Conservation (phyloP, 495 filamentous ascomycete species). For the Aspergillus indologenus region DNA sequence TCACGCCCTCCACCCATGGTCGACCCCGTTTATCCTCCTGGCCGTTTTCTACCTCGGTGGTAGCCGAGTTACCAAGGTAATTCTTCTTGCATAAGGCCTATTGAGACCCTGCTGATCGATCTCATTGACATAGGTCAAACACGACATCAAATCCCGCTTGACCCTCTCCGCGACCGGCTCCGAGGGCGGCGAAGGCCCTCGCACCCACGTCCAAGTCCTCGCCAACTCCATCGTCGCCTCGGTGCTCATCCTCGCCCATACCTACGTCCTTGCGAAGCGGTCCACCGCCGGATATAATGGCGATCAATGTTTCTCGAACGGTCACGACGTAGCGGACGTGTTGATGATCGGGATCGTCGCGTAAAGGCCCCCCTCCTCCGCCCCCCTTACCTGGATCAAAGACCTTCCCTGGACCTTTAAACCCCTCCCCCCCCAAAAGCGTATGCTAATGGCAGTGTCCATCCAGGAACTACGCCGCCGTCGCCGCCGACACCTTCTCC, state of each 20-base stretch:
- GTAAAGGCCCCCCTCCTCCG: constrained; percentile 28
- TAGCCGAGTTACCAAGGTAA: constrained; percentile 79
- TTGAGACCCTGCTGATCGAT: no score
- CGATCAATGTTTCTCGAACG: constrained; percentile 36
- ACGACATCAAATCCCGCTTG: constrained; percentile 75
- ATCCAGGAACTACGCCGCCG: constrained; percentile 76
- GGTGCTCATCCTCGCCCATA: constrained; percentile 67
- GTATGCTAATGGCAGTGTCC: no score
- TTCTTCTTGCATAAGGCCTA: no score
- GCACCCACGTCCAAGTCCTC: constrained; percentile 86
- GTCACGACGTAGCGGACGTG: constrained; percentile 41
- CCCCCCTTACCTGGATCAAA: not conserved
- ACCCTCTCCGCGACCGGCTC: constrained; percentile 72
- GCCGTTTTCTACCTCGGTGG: constrained; percentile 84
- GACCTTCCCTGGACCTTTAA: no score
- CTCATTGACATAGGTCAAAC: constrained; percentile 67
- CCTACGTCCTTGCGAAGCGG: constrained; percentile 50
- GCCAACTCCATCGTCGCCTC: constrained; percentile 83
- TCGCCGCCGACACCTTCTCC: constrained; percentile 89
- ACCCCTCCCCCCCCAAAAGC: no score
- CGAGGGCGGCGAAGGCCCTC: constrained; percentile 71
- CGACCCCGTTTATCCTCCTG: constrained; percentile 78
- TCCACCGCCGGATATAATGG: constrained; percentile 12
- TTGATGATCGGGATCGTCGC: constrained; percentile 57
- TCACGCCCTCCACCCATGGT: constrained; percentile 89